phyloP scores from a whole-genome alignment of 2,329 filamentous ascomycete species.

The Fusarium neocosmosporiellum region DNA sequence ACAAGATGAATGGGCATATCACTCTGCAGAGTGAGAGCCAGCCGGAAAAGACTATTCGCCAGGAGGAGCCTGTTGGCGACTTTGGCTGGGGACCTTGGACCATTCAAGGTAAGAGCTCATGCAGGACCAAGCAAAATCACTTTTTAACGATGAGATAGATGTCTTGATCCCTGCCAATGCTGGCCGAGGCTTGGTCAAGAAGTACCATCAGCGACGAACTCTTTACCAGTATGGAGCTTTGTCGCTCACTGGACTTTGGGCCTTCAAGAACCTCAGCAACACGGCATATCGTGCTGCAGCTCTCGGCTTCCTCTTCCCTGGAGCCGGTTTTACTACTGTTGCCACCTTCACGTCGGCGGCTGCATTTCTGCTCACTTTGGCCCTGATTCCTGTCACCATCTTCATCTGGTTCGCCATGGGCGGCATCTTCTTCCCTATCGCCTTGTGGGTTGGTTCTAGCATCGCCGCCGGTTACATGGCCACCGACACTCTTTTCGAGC shows the following conservation, averaged over 20 bases:
- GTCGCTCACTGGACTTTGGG: conserved; percentile 5
- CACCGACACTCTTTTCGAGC: conserved; percentile 7
- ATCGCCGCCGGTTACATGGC: conserved; percentile 10
- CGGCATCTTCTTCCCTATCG: conserved; percentile 21
- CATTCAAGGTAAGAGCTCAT: neutral
- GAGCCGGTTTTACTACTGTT: conserved; percentile 22
- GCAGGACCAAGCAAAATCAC: neutral
- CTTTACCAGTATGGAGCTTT: conserved; percentile 9
- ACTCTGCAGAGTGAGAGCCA: neutral
- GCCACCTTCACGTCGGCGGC: neutral
- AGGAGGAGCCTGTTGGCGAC: conserved; percentile 15
- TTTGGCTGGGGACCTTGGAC: conserved; percentile 25
- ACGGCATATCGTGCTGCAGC: conserved; percentile 8
- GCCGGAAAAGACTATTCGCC: neutral
- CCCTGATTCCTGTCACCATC: conserved; percentile 12
- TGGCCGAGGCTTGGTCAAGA: conserved; percentile 15
- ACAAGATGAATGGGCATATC: neutral
- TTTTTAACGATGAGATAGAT: neutral
- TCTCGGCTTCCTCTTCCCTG: conserved; percentile 20
- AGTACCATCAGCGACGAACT: conserved; percentile 17
- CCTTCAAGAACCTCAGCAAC: conserved; percentile 11
- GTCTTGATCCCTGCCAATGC: conserved; percentile 13
- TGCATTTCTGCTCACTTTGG: conserved; percentile 8
- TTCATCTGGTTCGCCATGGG: conserved; percentile 27
- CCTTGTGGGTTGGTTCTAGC: conserved; percentile 9